Evolutionary conservation across 306 rosid species (phyloP).

Genomic region (Cucurbita argyrosperma): DNA sequence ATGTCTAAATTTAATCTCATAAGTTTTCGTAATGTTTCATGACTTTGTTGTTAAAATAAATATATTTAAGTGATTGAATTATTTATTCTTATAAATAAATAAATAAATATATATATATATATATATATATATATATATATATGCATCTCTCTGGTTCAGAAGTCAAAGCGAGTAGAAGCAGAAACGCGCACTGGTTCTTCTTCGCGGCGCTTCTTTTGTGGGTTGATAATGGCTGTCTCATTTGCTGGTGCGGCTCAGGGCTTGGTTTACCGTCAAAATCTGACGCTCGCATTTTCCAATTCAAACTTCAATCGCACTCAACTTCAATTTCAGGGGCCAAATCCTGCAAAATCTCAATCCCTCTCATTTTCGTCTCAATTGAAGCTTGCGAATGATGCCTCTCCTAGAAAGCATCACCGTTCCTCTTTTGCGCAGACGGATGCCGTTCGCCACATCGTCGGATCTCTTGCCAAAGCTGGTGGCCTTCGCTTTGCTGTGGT

Average conservation of each 20-base stretch:
- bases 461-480: conserved; percentile 51
- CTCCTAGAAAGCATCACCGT: conserved; percentile 22
- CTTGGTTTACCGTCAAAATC: neutral
- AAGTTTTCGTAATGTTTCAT: too few species aligned
- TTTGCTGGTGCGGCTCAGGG: neutral
- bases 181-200: neutral
- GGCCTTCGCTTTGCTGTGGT: conserved; percentile 93
- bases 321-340: neutral
- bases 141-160: too few species aligned
- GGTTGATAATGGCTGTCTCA: neutral
- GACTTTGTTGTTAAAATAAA: too few species aligned
- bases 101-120: too few species aligned
- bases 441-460: conserved; percentile 67
- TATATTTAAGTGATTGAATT: too few species aligned
- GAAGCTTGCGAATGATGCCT: neutral
- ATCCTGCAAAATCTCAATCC: neutral
- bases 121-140: too few species aligned
- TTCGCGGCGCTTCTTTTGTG: neutral
- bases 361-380: neutral
- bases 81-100: too few species aligned
- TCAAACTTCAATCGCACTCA: neutral
- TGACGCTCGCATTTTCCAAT: neutral
- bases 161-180: neutral
- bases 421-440: conserved; percentile 34
- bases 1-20: too few species aligned